These are phyloP conservation scores for Alternaria arbusti DNA, from an alignment of 2,329 filamentous ascomycete species.

Conservation along the genomic window DNA sequence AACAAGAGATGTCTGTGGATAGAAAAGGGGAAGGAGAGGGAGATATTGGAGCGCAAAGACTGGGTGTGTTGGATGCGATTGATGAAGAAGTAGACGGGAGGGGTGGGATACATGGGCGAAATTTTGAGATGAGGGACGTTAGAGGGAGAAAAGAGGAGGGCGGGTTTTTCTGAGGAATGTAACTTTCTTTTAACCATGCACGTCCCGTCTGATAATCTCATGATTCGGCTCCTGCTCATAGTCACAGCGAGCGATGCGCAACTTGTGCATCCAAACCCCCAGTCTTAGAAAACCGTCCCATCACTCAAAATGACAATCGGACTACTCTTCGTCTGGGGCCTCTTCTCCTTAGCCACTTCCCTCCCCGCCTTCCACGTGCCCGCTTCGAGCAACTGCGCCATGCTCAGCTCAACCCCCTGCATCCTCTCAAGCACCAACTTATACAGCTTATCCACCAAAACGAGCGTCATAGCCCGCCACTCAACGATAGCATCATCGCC, in stretches of 20 bases:
- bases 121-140: background rate
- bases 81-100: background rate
- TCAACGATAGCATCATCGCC: slow-evolving; percentile 79
- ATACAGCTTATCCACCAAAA: slow-evolving; percentile 73
- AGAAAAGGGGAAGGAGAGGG: background rate
- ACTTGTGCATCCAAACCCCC: too few relatives aligned
- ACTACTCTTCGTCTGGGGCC: slow-evolving; percentile 35
- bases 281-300: slow-evolving; percentile 30
- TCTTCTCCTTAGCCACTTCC: slow-evolving; percentile 29
- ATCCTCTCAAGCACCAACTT: slow-evolving; percentile 71
- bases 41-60: background rate
- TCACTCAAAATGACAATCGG: slow-evolving; percentile 41
- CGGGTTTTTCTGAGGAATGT: background rate
- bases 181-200: background rate
- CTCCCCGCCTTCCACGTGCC: slow-evolving; percentile 81
- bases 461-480: slow-evolving; percentile 76
- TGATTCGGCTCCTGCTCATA: too few relatives aligned
- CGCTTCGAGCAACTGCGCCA: slow-evolving; percentile 89
- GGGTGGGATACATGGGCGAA: background rate
- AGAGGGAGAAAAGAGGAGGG: background rate
- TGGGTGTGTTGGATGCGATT: background rate
- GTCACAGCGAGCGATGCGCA: too few relatives aligned
- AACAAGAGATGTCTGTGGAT: background rate
- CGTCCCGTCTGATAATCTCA: too few relatives aligned
- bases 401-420: slow-evolving; percentile 70